phyloP scores from a whole-genome alignment of 768 basidiomycete genomes.

The Chalciporus chontae region DNA sequence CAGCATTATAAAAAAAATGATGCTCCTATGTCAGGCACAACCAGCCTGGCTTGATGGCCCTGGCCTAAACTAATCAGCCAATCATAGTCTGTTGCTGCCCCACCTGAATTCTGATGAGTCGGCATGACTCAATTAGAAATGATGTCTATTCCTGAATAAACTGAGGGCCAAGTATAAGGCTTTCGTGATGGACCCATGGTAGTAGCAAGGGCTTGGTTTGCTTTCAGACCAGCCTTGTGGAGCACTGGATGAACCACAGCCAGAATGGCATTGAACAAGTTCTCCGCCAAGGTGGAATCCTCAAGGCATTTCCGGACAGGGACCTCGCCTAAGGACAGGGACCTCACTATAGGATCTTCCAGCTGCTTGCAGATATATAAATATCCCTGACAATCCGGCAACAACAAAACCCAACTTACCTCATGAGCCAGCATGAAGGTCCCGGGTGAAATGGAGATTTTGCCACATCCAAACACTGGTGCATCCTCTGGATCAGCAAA shows the following conservation, averaged over 20 bases:
- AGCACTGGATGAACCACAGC: neutral
- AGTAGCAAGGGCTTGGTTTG: neutral
- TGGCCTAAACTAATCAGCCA: constrained; percentile 1
- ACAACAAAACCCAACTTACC: neutral
- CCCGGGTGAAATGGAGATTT: neutral
- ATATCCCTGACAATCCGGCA: neutral
- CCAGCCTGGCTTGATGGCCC: neutral
- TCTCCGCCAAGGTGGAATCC: neutral
- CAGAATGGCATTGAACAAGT: neutral
- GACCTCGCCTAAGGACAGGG: neutral
- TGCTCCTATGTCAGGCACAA: neutral
- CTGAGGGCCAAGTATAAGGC: neutral
- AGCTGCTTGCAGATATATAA: neutral
- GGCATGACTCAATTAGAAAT: constrained; percentile 1
- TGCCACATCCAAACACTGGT: neutral
- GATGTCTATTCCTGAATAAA: constrained; percentile 1
- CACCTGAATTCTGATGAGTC: neutral
- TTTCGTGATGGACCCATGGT: neutral
- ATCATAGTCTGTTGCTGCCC: neutral
- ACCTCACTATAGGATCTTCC: neutral
- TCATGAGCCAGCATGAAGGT: neutral
- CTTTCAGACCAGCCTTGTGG: neutral
- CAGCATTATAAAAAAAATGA: neutral
- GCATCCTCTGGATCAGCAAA: neutral
- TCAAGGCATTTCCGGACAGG: neutral